These are phyloP conservation scores for Chlorencoelia australis DNA, from an alignment of 2,329 filamentous ascomycete genomes.

Conservation along the genomic window DNA sequence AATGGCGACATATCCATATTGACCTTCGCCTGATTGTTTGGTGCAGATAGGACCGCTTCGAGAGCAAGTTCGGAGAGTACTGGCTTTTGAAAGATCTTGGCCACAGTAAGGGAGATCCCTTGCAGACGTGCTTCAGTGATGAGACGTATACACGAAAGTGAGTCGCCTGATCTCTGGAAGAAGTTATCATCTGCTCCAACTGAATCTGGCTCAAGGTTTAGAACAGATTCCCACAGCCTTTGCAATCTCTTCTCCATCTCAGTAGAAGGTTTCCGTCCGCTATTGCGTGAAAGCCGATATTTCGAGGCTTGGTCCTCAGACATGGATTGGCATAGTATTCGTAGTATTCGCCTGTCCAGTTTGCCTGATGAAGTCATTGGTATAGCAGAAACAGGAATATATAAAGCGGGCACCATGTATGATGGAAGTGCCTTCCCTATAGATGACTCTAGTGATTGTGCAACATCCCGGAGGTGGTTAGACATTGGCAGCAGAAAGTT, in stretches of 20 bases:
- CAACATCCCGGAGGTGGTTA: not conserved
- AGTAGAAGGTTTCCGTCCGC: not conserved
- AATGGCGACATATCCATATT: constrained; percentile 20
- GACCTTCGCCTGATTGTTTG: not conserved
- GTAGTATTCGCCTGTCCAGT: constrained; percentile 28
- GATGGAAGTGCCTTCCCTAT: constrained; percentile 11
- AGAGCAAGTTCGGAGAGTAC: constrained; percentile 34
- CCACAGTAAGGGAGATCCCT: constrained; percentile 30
- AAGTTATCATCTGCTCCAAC: constrained; percentile 28
- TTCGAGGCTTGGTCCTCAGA: not conserved
- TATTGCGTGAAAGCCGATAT: constrained; percentile 1
- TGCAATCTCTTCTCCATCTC: constrained; percentile 8
- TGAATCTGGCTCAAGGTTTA: constrained; percentile 10
- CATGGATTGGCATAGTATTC: constrained; percentile 6
- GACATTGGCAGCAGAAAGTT: not conserved
- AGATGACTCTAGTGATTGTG: not conserved
- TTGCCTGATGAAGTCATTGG: constrained; percentile 27
- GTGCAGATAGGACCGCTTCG: no score
- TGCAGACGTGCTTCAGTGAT: constrained; percentile 29
- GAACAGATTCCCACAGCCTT: constrained; percentile 6
- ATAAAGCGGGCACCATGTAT: constrained; percentile 28
- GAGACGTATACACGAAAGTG: constrained; percentile 31
- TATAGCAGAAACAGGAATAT: constrained; percentile 22
- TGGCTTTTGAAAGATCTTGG: constrained; percentile 33
- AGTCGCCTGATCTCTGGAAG: constrained; percentile 29